Evolutionary conservation across 2,329 filamentous ascomycete genomes (phyloP).

Genomic region (Stagonosporopsis chrysanthemi): DNA sequence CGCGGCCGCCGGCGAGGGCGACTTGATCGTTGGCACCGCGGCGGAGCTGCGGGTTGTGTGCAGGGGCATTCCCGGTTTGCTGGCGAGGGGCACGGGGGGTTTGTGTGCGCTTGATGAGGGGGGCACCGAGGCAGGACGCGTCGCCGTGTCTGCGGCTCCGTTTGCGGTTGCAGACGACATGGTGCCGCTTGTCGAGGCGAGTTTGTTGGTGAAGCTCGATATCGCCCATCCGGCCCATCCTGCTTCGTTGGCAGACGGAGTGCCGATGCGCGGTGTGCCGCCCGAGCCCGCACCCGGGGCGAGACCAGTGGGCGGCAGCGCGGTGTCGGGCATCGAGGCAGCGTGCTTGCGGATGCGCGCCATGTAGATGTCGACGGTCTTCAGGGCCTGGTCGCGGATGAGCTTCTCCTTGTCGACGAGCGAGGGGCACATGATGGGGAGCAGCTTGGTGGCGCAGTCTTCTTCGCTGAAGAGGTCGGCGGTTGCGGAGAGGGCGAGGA

Average conservation of each 20-base stretch:
- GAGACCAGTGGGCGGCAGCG: constrained; percentile 69
- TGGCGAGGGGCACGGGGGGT: constrained; percentile 58
- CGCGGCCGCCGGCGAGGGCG: constrained; percentile 60
- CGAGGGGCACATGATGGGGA: constrained; percentile 83
- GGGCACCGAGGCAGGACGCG: constrained; percentile 59
- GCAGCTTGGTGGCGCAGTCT: constrained; percentile 82
- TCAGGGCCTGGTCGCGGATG: constrained; percentile 88
- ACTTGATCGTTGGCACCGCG: constrained; percentile 38
- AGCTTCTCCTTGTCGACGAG: constrained; percentile 95
- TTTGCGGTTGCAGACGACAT: constrained; percentile 66
- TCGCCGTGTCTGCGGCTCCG: constrained; percentile 51
- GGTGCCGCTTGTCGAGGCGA: constrained; percentile 83
- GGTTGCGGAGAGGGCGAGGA: constrained; percentile 86
- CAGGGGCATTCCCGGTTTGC: constrained; percentile 41
- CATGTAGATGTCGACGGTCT: constrained; percentile 86
- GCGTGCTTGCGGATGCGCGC: constrained; percentile 82
- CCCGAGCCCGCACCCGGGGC: constrained; percentile 49
- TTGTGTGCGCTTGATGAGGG: constrained; percentile 53
- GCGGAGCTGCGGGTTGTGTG: constrained; percentile 37
- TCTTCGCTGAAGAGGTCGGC: constrained; percentile 87
- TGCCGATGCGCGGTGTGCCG: constrained; percentile 75
- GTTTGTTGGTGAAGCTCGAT: constrained; percentile 95
- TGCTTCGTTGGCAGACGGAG: constrained; percentile 68
- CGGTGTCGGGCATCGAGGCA: constrained; percentile 79
- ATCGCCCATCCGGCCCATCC: constrained; percentile 98